Conservation (phyloP, 768 basidiomycete genomes). For the Agaricus sinodeliciosus region DNA sequence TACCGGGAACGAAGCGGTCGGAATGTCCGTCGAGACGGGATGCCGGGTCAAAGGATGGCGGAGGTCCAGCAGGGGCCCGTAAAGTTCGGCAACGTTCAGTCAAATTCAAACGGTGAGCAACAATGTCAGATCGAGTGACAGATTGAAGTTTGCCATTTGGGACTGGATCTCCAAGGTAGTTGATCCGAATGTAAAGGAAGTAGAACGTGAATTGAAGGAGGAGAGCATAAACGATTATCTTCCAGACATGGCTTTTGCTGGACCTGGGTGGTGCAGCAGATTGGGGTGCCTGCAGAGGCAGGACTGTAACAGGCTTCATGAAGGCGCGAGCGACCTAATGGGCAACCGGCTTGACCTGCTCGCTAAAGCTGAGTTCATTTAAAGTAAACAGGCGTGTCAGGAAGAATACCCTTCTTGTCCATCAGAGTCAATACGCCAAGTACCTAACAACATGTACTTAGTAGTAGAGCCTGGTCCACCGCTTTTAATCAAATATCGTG, state of each 20-base stretch:
- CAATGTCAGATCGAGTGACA: neutral
- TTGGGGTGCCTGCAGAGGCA: slow-evolving; percentile 3
- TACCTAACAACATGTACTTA: too few relatives aligned
- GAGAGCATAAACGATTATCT: neutral
- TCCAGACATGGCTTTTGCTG: neutral
- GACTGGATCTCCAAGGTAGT: neutral
- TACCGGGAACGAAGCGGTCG: slow-evolving; percentile 51
- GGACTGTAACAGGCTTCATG: slow-evolving; percentile 1
- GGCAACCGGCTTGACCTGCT: neutral
- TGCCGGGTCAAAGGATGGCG: slow-evolving; percentile 15
- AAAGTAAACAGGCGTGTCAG: neutral
- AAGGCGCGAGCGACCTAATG: neutral
- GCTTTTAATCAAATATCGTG: too few relatives aligned
- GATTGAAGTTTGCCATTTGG: neutral
- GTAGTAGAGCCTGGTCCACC: too few relatives aligned
- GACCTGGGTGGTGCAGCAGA: neutral
- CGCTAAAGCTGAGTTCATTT: neutral
- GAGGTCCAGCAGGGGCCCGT: slow-evolving; percentile 20
- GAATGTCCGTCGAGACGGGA: slow-evolving; percentile 25
- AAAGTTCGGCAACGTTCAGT: slow-evolving; percentile 13
- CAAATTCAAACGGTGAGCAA: slow-evolving; percentile 1
- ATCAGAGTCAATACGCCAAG: too few relatives aligned
- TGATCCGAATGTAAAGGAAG: neutral
- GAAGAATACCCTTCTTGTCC: too few relatives aligned
- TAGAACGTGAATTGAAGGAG: neutral